Percentiles rank a stretch among this genome's conserved stretches.
phyloP scores from a whole-genome alignment of 1,139 yeast species.

The Hanseniaspora gamundiae region DNA sequence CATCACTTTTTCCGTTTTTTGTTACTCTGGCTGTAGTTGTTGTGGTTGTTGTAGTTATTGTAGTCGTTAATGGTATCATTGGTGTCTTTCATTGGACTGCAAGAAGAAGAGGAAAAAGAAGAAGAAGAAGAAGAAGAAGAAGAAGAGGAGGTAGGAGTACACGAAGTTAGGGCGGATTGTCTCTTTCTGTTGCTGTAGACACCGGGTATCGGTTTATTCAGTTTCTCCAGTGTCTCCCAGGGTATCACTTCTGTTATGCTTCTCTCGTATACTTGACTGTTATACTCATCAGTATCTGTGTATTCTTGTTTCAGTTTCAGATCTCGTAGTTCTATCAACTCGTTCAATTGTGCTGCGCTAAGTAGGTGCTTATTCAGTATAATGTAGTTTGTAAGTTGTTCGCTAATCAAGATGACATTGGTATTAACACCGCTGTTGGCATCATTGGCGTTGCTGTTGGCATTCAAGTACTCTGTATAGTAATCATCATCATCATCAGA shows the following conservation, averaged over 20 bases:
- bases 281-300: neutral
- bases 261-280: neutral
- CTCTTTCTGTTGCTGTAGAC: neutral
- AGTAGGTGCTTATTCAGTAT: neutral
- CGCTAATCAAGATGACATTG: too few species aligned
- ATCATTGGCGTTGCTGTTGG: neutral
- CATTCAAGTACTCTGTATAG: neutral
- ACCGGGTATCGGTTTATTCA: neutral
- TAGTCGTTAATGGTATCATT: too few species aligned
- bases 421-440: neutral
- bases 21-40: too few species aligned
- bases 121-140: too few species aligned
- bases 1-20: too few species aligned
- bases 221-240: neutral
- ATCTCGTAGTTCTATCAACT: neutral
- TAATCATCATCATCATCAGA: neutral
- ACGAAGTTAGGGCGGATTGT: too few species aligned
- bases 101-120: too few species aligned
- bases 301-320: neutral
- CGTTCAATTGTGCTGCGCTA: neutral
- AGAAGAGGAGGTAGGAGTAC: too few species aligned
- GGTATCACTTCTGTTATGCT: neutral
- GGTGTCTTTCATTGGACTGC: too few species aligned
- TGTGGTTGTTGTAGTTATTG: too few species aligned
- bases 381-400: neutral